These are phyloP conservation scores for Sequoiadendron giganteum DNA, from an alignment of 75 land plant genomes.

Conservation along the genomic window DNA sequence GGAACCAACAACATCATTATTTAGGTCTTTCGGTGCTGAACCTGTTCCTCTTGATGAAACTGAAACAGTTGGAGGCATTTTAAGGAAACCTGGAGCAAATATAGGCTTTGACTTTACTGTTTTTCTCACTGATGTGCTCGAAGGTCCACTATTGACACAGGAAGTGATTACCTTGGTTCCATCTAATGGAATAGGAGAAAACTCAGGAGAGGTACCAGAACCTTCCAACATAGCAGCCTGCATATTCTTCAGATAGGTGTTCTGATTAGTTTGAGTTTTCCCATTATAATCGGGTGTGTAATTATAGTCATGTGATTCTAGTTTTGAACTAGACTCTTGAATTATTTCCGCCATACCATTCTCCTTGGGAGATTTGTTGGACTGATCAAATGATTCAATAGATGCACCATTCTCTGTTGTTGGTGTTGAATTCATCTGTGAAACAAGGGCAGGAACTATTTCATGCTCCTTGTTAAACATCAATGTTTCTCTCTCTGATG, in stretches of 20 bases:
- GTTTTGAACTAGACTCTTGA: background rate
- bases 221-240: background rate
- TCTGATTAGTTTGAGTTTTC: background rate
- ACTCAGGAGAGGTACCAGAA: background rate
- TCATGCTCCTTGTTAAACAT: background rate
- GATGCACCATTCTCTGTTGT: background rate
- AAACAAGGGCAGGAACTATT: background rate
- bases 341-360: background rate
- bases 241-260: background rate
- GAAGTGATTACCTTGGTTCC: background rate
- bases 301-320: background rate
- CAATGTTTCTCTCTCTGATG: background rate
- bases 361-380: background rate
- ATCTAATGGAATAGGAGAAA: background rate
- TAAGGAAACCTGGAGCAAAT: conserved; percentile 42
- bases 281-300: background rate
- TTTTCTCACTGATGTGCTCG: background rate
- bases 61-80: conserved; percentile 10
- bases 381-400: background rate
- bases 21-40: background rate
- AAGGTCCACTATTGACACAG: background rate
- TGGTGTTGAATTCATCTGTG: background rate
- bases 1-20: background rate
- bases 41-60: background rate
- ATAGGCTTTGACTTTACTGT: conserved; percentile 18